Base-by-base conservation (phyloP, 2,329 filamentous ascomycete genomes). In the Xylaria sp. region DNA sequence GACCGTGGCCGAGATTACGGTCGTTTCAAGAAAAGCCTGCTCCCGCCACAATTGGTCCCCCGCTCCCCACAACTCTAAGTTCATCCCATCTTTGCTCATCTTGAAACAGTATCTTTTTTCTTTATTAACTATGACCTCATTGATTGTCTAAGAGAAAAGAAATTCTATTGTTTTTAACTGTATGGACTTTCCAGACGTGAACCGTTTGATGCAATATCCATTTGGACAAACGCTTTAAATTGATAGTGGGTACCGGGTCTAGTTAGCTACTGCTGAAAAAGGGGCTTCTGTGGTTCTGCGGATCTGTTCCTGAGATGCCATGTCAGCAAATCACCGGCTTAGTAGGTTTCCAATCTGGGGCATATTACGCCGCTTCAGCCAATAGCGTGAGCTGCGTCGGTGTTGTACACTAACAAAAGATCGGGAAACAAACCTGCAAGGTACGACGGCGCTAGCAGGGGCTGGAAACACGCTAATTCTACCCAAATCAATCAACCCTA, bases 391-490 rank as follows among this genome's bases (percentile, higher is more conserved):
- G 34, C 63, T 63, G 62, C 62, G 52, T 66, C 34, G 43, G 28
- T 30, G n/a, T 28, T 20, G 3, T 34, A 45, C 50, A 52, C 66
- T 57, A 57, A 18, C 15, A 66, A 66, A 66, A 65, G 67, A 57
- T 65, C 60, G 61, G 62, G 55, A 58, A 69, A 48, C 55, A 57
- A 71, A 73, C 72, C 72, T 76, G 75, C 72, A 76, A 70, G 75
- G 75, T 72, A 76, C 75, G 67, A 73, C 53, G 57, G 65, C 66
- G 65, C 48, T 70, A 72, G 70, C 72, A 76, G 69, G 75, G 74
- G 62, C 68, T 65, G 60, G 73, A 76, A 76, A 76, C 74, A 70
- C 59, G 71, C 74, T 69, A 72, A 57, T 39, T 20, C 61, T 68
- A 64, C 64, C 66, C 60, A 60, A 50, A 67, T 55, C 65, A 50